Percentiles rank a stretch among this genome's conserved stretches.
phyloP scores from a whole-genome alignment of 1,139 yeast species.

The Nakaseomyces nivariensis region DNA sequence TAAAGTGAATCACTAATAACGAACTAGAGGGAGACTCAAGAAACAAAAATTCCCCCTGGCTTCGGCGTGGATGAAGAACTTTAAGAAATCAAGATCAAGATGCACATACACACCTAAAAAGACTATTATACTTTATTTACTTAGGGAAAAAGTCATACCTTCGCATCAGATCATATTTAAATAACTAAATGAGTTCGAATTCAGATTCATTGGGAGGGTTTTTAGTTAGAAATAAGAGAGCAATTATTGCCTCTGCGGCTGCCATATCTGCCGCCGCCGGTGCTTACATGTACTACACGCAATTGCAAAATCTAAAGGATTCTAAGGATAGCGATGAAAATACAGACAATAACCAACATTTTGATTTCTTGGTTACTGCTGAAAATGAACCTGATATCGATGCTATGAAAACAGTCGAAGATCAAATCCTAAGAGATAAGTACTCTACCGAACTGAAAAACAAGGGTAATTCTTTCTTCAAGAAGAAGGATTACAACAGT shows the following conservation, averaged over 20 bases:
- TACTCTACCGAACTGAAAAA: constrained; percentile 76
- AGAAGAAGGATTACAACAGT: constrained; percentile 52
- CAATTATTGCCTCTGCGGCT: constrained; percentile 51
- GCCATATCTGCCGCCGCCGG: constrained; percentile 58
- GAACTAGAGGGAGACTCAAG: no score
- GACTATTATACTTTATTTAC: no score
- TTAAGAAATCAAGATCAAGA: no score
- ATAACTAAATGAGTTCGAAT: neutral
- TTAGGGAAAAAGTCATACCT: no score
- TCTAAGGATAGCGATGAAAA: constrained; percentile 11
- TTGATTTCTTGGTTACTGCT: constrained; percentile 7
- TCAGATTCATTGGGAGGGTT: constrained; percentile 28
- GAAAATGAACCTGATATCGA: constrained; percentile 50
- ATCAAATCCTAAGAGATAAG: constrained; percentile 42
- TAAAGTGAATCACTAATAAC: no score
- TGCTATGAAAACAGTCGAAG: constrained; percentile 15
- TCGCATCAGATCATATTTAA: no score
- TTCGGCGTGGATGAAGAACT: no score
- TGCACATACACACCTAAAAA: no score
- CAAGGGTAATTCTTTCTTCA: constrained; percentile 78
- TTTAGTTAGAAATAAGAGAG: constrained; percentile 48
- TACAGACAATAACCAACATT: neutral
- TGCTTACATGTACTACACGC: constrained; percentile 40
- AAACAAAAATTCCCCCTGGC: no score
- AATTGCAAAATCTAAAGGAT: constrained; percentile 22